Evolutionary conservation across 2,329 filamentous ascomycete genomes (phyloP).

Genomic region (Furcasterigmium sp.): DNA sequence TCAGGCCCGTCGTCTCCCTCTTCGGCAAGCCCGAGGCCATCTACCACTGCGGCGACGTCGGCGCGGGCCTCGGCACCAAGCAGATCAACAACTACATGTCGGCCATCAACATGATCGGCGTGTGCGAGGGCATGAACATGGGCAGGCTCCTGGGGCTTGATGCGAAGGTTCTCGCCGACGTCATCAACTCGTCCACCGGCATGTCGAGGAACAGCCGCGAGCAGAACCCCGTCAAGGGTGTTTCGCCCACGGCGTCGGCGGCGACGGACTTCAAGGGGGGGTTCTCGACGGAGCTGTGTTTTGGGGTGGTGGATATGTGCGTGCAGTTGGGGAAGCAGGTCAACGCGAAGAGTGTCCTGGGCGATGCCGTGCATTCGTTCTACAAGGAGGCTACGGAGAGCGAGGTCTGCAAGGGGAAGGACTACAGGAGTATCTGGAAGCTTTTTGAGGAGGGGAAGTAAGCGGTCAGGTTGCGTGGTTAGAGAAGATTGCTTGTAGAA

Average conservation of each 20-base stretch:
- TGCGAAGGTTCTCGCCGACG: not conserved
- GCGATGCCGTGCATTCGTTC: not conserved
- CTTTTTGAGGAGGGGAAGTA: not conserved
- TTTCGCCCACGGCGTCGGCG: slow-evolving; percentile 4
- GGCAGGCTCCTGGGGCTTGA: slow-evolving; percentile 9
- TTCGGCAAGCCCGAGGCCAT: slow-evolving; percentile 4
- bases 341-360: not conserved
- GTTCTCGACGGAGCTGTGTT: slow-evolving; percentile 10
- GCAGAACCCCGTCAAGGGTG: slow-evolving; percentile 11
- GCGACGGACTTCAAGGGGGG: slow-evolving; percentile 10
- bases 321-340: slow-evolving; percentile 2
- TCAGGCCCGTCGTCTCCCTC: not conserved
- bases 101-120: slow-evolving; percentile 11
- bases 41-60: slow-evolving; percentile 9
- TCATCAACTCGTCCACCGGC: slow-evolving; percentile 11
- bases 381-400: not conserved
- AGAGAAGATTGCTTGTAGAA: too few species aligned
- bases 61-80: slow-evolving; percentile 11
- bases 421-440: not conserved
- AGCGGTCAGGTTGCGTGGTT: too few species aligned
- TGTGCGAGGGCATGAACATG: slow-evolving; percentile 13
- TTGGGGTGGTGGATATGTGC: slow-evolving; percentile 10
- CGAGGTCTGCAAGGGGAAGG: not conserved
- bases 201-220: slow-evolving; percentile 10
- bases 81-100: slow-evolving; percentile 14